Percentiles rank a stretch among this genome's conserved stretches.
These are phyloP conservation scores for Termitomyces sp. DNA, from an alignment of 768 basidiomycete genomes.

Conservation along the genomic window DNA sequence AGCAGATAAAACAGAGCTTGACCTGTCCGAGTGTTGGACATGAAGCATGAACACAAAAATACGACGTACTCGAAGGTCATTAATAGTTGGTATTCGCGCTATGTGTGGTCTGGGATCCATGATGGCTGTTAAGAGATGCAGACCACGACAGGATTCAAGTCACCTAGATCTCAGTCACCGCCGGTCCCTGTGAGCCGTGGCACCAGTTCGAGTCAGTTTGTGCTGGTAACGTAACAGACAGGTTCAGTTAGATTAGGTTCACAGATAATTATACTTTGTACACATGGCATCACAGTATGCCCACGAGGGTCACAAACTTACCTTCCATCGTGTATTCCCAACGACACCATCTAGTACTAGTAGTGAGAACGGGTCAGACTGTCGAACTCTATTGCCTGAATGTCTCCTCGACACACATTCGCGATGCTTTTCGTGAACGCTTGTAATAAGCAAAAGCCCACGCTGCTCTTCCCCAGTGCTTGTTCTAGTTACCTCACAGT, in stretches of 20 bases:
- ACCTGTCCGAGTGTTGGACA: conserved; percentile 31
- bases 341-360: too few relatives aligned
- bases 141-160: too few relatives aligned
- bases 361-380: too few relatives aligned
- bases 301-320: too few relatives aligned
- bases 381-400: conserved; percentile 77
- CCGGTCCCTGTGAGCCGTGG: too few relatives aligned
- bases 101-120: conserved; percentile 2
- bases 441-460: conserved; percentile 24
- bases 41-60: neutral
- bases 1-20: conserved; percentile 79
- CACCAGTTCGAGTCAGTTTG: too few relatives aligned
- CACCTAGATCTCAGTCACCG: too few relatives aligned
- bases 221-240: too few relatives aligned
- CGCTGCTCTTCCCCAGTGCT: neutral
- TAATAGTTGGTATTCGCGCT: conserved; percentile 20
- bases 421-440: conserved; percentile 77
- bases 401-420: conserved; percentile 71
- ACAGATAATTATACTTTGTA: too few relatives aligned
- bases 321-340: too few relatives aligned
- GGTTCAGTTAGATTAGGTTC: too few relatives aligned
- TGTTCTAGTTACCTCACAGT: neutral
- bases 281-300: too few relatives aligned
- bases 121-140: neutral
- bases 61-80: conserved; percentile 24